A percentile compares a stretch with the other conserved stretches of the same genome.
Conservation (phyloP, 148 eudicot genomes). For the Chenopodium suecicum region DNA sequence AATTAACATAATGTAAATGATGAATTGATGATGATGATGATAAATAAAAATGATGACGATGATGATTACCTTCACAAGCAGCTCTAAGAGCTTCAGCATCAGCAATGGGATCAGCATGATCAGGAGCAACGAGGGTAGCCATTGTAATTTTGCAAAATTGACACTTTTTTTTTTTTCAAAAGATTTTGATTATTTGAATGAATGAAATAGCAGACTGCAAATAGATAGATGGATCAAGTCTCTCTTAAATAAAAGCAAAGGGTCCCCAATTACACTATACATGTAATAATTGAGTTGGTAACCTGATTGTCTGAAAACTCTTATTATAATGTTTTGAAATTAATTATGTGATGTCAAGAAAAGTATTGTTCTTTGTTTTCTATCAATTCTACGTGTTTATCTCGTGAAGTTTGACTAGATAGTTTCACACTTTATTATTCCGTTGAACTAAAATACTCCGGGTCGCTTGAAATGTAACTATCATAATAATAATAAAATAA, state of each 20-base stretch:
- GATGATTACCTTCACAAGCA: conserved; percentile 52
- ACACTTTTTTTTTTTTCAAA: background rate
- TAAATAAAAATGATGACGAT: background rate
- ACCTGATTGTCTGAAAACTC: too few species aligned
- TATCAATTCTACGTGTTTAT: background rate
- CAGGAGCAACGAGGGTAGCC: conserved; percentile 58
- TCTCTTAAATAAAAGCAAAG: too few species aligned
- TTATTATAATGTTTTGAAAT: too few species aligned
- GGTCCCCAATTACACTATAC: too few species aligned
- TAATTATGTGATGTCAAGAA: background rate
- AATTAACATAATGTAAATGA: background rate
- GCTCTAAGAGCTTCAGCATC: conserved; percentile 64
- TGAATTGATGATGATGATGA: background rate
- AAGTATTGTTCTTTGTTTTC: background rate
- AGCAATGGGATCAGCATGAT: conserved; percentile 54
- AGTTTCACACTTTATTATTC: too few species aligned
- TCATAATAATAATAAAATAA: too few species aligned
- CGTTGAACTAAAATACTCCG: too few species aligned
- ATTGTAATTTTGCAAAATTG: conserved; percentile 13
- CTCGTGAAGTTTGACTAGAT: background rate
- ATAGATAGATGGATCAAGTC: too few species aligned
- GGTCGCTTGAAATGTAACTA: too few species aligned
- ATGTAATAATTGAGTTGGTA: background rate
- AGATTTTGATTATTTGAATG: background rate
- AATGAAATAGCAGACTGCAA: too few species aligned